Conservation (phyloP, 768 basidiomycete genomes). For the Hebeloma cylindrosporum region DNA sequence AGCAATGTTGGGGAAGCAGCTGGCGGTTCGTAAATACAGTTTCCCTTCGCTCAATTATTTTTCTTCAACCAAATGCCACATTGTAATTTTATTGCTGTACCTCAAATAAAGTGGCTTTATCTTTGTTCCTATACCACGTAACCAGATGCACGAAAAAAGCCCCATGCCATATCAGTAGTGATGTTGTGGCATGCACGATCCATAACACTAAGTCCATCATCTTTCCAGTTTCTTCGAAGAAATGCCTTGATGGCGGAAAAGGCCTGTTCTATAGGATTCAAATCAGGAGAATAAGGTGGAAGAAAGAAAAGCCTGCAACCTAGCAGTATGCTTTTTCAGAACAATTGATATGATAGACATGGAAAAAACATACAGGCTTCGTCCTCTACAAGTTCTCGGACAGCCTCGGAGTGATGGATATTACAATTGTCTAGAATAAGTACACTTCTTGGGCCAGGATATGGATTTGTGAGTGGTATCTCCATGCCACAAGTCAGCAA, state of each 20-base stretch:
- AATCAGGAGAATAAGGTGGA: conserved; percentile 35
- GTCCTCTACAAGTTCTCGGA: conserved; percentile 19
- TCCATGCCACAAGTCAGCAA: not conserved
- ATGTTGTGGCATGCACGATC: conserved; percentile 24
- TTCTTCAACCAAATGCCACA: too few relatives aligned
- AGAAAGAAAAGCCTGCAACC: conserved; percentile 25
- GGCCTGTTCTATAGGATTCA: conserved; percentile 34
- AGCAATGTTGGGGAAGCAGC: too few relatives aligned
- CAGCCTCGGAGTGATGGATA: conserved; percentile 18
- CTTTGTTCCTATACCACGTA: conserved; percentile 19
- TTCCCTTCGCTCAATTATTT: too few relatives aligned
- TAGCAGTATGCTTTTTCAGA: too few relatives aligned
- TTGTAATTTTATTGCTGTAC: too few relatives aligned
- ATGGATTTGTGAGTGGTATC: conserved; percentile 20
- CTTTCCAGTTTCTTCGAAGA: conserved; percentile 25
- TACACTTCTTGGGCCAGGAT: conserved; percentile 13
- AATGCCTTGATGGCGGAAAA: conserved; percentile 36
- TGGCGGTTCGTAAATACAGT: too few relatives aligned
- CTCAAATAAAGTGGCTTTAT: too few relatives aligned
- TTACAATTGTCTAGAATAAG: conserved; percentile 18
- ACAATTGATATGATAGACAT: too few relatives aligned
- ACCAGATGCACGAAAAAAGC: conserved; percentile 23
- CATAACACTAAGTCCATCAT: conserved; percentile 23
- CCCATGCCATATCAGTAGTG: conserved; percentile 21
- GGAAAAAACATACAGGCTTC: conserved; percentile 9